These are phyloP conservation scores for Stachybotrys echinatus DNA, from an alignment of 2,329 filamentous ascomycete genomes.

Conservation along the genomic window DNA sequence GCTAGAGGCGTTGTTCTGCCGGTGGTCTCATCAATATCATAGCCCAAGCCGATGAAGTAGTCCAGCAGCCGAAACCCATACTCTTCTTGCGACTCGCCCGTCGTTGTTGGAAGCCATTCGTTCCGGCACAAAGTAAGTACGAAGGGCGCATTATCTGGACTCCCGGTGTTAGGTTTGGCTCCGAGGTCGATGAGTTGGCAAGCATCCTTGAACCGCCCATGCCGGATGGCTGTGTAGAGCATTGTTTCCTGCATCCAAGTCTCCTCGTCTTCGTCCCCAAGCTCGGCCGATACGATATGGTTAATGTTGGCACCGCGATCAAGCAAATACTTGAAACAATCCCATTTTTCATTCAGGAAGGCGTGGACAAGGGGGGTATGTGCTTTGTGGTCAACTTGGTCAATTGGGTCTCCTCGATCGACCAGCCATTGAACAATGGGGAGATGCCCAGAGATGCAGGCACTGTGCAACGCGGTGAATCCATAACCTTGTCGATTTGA, in stretches of 20 bases:
- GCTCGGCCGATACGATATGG: not conserved
- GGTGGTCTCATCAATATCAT: not conserved
- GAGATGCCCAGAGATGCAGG: not conserved
- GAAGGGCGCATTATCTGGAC: not conserved
- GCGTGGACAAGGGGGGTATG: not conserved
- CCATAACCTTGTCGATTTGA: not conserved
- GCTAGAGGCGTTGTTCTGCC: not conserved
- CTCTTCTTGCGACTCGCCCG: not conserved
- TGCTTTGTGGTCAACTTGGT: not conserved
- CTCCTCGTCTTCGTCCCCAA: not conserved
- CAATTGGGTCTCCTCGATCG: not conserved
- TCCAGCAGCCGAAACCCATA: not conserved
- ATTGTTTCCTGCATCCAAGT: not conserved
- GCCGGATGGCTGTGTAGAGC: not conserved
- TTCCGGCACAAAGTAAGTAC: not conserved
- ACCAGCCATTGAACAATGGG: not conserved
- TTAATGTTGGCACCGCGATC: not conserved
- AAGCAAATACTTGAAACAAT: not conserved
- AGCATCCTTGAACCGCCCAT: not conserved
- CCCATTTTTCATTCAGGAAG: not conserved
- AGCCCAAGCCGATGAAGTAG: not conserved
- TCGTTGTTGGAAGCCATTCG: not conserved
- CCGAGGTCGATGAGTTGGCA: not conserved
- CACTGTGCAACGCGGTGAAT: not conserved
- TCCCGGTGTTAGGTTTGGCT: not conserved